phyloP scores from a whole-genome alignment of 495 filamentous ascomycete genomes.

The Penicillium angulare region DNA sequence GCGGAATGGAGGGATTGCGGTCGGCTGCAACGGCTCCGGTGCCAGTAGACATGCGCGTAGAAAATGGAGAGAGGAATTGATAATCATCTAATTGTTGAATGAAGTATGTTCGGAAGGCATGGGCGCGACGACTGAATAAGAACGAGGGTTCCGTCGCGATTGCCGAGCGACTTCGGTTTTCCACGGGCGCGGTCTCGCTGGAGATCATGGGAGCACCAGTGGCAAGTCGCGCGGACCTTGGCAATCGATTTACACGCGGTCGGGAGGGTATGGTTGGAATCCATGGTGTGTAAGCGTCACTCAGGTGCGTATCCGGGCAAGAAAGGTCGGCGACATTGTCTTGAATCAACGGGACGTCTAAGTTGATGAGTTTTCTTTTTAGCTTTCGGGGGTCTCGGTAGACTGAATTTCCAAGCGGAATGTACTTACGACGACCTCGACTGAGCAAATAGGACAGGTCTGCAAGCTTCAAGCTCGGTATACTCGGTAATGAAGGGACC shows the following conservation, averaged over 20 bases:
- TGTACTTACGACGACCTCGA: constrained; percentile 31
- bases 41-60: constrained; percentile 18
- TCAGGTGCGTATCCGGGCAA: constrained; percentile 3
- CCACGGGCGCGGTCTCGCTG: constrained; percentile 19
- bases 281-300: constrained; percentile 17
- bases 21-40: constrained; percentile 8
- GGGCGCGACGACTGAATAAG: constrained; percentile 30
- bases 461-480: constrained; percentile 29
- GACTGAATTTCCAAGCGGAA: background rate
- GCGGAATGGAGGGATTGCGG: constrained; percentile 11
- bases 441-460: constrained; percentile 27
- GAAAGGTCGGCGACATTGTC: constrained; percentile 12
- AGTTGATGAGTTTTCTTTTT: background rate
- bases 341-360: constrained; percentile 25
- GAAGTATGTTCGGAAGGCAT: constrained; percentile 36
- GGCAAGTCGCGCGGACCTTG: constrained; percentile 9
- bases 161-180: constrained; percentile 20
- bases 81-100: constrained; percentile 31
- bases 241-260: constrained; percentile 13
- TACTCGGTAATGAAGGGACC: constrained; percentile 34
- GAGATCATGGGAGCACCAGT: constrained; percentile 7
- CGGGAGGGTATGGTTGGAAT: constrained; percentile 7
- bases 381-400: background rate
- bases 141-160: constrained; percentile 24
- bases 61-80: constrained; percentile 24